Conservation (phyloP, 140 eudicot genomes). For the Anethum foeniculum region DNA sequence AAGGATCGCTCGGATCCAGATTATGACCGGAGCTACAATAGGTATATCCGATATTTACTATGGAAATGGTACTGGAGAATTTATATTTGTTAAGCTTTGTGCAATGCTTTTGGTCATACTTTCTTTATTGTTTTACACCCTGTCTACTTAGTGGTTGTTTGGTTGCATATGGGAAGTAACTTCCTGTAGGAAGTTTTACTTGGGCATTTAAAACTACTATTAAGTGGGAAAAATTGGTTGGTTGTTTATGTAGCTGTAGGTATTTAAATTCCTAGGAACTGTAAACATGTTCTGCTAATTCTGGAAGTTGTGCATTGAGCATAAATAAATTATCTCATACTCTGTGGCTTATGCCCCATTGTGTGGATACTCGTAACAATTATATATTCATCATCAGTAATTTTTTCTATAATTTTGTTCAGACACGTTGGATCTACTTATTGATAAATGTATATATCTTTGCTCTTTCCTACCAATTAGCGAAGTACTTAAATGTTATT, state of each 20-base stretch:
- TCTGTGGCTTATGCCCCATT: neutral
- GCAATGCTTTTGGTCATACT: neutral
- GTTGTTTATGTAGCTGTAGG: too few relatives aligned
- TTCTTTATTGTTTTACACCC: neutral
- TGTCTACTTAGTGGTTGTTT: too few relatives aligned
- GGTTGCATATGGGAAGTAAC: too few relatives aligned
- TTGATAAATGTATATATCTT: neutral
- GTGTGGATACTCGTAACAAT: neutral
- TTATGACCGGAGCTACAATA: conserved; percentile 84
- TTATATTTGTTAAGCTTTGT: neutral
- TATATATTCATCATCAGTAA: neutral
- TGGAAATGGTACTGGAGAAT: neutral
- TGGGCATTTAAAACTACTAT: too few relatives aligned
- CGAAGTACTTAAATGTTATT: neutral
- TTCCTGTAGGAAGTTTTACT: too few relatives aligned
- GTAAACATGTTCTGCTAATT: neutral
- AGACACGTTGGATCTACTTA: neutral
- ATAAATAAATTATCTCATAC: neutral
- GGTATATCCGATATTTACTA: conserved; percentile 33
- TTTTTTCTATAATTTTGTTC: neutral
- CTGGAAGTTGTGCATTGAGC: neutral
- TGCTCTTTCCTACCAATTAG: neutral
- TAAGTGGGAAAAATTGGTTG: too few relatives aligned
- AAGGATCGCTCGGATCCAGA: conserved; percentile 90
- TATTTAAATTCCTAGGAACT: too few relatives aligned